Evolutionary conservation across 495 filamentous ascomycete species (phyloP).

Genomic region (Hyaloscypha bicolor): DNA sequence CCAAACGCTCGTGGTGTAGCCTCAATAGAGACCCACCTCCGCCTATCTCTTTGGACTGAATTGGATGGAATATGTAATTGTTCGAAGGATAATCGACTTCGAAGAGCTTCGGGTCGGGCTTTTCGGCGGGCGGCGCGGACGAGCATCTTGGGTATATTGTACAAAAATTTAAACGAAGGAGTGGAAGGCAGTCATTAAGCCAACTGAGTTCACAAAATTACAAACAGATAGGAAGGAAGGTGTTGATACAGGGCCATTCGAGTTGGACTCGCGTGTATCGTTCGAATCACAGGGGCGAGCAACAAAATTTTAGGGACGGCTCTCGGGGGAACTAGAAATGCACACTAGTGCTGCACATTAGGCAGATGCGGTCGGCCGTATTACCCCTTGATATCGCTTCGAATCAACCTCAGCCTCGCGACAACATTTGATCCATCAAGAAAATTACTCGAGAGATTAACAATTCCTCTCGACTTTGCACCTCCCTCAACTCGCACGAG

Average conservation of each 20-base stretch:
- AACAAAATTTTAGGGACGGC: background rate
- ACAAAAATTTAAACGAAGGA: conserved; percentile 15
- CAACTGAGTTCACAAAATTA: conserved; percentile 7
- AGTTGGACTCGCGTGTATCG: conserved; percentile 6
- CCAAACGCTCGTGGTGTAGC: conserved; percentile 5
- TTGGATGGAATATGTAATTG: conserved; percentile 26
- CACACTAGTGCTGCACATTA: background rate
- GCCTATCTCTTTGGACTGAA: background rate
- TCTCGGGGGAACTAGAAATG: background rate
- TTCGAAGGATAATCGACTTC: conserved; percentile 18
- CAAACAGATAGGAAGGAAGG: conserved; percentile 8
- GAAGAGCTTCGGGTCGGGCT: conserved; percentile 19
- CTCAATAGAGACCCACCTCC: conserved; percentile 15
- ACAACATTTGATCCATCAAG: background rate
- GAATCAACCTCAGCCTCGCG: background rate
- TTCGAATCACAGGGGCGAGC: conserved; percentile 4
- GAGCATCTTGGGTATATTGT: conserved; percentile 31
- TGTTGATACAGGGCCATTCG: conserved; percentile 20
- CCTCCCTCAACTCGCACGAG: background rate
- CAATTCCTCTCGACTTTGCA: background rate
- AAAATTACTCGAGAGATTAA: background rate
- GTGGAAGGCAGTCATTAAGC: background rate
- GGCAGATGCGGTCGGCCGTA: background rate
- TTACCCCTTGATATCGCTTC: background rate
- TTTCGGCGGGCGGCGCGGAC: conserved; percentile 33